phyloP scores from a whole-genome alignment of 2,329 filamentous ascomycete species.

The Fusarium avenaceum region DNA sequence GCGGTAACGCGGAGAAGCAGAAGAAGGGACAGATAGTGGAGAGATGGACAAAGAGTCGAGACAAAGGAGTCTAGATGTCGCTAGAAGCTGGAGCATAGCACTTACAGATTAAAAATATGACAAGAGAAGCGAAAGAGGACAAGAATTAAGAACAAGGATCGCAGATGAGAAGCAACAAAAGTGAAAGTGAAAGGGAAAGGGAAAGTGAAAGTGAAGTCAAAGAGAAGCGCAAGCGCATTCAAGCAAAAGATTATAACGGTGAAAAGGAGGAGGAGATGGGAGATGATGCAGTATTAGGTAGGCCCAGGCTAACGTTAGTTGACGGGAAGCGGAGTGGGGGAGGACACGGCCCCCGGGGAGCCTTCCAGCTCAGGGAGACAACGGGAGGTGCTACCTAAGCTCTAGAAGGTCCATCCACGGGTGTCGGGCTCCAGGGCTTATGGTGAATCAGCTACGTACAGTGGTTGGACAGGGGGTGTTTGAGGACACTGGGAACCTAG shows the following conservation, averaged over 20 bases:
- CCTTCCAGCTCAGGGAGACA: slow-evolving; percentile 22
- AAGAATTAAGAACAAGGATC: slow-evolving; percentile 32
- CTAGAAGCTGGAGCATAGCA: slow-evolving; percentile 10
- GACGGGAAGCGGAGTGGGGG: slow-evolving; percentile 41
- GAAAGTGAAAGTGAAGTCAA: slow-evolving; percentile 19
- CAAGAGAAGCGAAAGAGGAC: slow-evolving; percentile 30
- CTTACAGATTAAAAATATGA: slow-evolving; percentile 43
- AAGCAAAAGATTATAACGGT: slow-evolving; percentile 36
- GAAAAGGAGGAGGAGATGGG: slow-evolving; percentile 41
- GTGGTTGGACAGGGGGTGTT: slow-evolving; percentile 10
- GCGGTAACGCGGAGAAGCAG: slow-evolving; percentile 36
- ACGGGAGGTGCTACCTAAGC: slow-evolving; percentile 21
- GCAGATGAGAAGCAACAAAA: slow-evolving; percentile 37
- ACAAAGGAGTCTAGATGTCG: slow-evolving; percentile 26
- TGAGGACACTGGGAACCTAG: neutral
- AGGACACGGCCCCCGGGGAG: slow-evolving; percentile 27
- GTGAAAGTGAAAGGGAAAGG: slow-evolving; percentile 37
- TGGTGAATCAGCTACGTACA: slow-evolving; percentile 35
- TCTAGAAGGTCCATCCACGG: slow-evolving; percentile 19
- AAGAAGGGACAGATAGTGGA: slow-evolving; percentile 42
- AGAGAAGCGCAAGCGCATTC: slow-evolving; percentile 45
- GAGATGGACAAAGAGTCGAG: slow-evolving; percentile 34
- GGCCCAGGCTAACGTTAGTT: slow-evolving; percentile 12
- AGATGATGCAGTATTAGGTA: slow-evolving; percentile 37
- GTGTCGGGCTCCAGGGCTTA: neutral